Evolutionary conservation across 148 eudicot species (phyloP), one percentile per base, ranked within the genome.

Genomic region (Chenopodium suecicum): DNA sequence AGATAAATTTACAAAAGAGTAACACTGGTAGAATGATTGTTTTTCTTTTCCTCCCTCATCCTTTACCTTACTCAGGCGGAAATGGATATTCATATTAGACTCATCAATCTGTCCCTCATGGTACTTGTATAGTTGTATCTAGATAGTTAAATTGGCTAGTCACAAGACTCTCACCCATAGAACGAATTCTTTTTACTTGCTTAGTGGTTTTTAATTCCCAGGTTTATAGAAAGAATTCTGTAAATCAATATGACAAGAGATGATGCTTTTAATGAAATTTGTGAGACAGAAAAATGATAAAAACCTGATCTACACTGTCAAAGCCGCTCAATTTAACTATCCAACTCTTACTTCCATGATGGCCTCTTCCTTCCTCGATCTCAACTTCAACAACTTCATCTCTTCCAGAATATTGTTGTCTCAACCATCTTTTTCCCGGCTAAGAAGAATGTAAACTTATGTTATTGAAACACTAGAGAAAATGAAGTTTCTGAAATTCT

Each of bases 391-490:
- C 89, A 88, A 93, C 54, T 32, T 78, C 76, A 54, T 89, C 91
- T 85, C 65, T 91, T 70, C 98, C 98, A 64, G 81, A 87, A 80
- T 88, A 75, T 70, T 81, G 90, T 84, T 91, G 96, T 86, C 89
- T 91, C 88, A 95, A 73, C 98, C 98, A 92, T 88, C 97, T 91
- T 87, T 86, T 93, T 78, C 98, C 98, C 75, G 93, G 94, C 96
- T 95, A 88, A 77, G 81, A 58, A 85, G 79, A 63, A 83, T 46
- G 69, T 34, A 41, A 80, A 29, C 79, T 60, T 68, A 68, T 75
- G 17, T 79, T 37, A 85, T 73, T 73, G 29, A 73, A 50, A 77
- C 80, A 16, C 74, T 22, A 69, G 20, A 63, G 44, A 63, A 12
- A 50, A 80, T 23, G 50, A 56, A 25, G 65, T 32, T 48, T 65